Evolutionary conservation across 2,329 filamentous ascomycete genomes (phyloP).

Genomic region (Colletotrichum eleusines): DNA sequence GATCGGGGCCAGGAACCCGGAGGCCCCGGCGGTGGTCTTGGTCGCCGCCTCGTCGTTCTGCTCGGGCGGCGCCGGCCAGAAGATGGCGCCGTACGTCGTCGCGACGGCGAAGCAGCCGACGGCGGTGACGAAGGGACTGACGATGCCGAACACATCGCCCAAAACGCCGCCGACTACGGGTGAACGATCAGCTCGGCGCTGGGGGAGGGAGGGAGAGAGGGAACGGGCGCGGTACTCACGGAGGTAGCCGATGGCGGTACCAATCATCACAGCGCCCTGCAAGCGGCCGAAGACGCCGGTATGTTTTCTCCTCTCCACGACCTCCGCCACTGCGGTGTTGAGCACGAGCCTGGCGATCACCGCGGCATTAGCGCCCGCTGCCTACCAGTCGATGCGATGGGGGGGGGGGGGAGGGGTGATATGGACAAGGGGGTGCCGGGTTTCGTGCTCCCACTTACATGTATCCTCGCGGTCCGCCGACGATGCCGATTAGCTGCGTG

Average conservation of each 20-base stretch:
- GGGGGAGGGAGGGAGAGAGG: not conserved
- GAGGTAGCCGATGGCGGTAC: constrained; percentile 73
- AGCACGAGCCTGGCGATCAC: constrained; percentile 64
- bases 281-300: constrained; percentile 75
- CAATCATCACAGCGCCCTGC: constrained; percentile 76
- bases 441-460: constrained; percentile 54
- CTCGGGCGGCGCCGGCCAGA: constrained; percentile 47
- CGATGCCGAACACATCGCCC: constrained; percentile 72
- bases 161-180: constrained; percentile 71
- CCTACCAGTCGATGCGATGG: too few relatives aligned
- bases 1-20: constrained; percentile 72
- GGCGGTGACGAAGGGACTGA: constrained; percentile 73
- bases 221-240: constrained; percentile 50
- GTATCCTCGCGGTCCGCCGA: constrained; percentile 78
- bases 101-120: constrained; percentile 45
- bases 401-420: not conserved
- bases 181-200: not conserved
- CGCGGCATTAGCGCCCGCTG: not conserved
- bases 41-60: constrained; percentile 44
- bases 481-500: constrained; percentile 75
- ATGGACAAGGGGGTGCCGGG: not conserved
- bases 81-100: constrained; percentile 50
- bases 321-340: constrained; percentile 76
- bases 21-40: constrained; percentile 49
- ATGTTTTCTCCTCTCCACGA: constrained; percentile 69